Base-by-base conservation (phyloP, 2,329 filamentous ascomycete genomes). In the Epicoccum sorghinum region DNA sequence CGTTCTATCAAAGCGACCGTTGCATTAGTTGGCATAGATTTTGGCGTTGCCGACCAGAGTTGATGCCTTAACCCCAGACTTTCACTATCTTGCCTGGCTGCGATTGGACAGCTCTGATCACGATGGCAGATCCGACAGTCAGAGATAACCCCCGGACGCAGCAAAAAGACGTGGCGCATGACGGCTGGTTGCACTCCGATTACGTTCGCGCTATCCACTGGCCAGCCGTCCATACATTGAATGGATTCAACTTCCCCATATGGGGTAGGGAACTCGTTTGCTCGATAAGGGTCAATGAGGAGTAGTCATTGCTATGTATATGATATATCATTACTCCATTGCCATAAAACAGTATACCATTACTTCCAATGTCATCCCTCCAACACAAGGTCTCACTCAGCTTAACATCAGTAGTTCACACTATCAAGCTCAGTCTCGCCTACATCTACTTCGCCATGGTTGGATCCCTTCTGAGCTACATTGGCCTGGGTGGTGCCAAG, bases 181-280 rank as follows among this genome's bases (percentile, higher is more conserved):
- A 61, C 51, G 51, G 45, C 54, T 55, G 52, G 40, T 52, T 52
- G 57, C 55, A 56, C 52, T 33, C 52, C 42, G 64, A 68, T 68
- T 68, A 68, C 66, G 66, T 67, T 60, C 53, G 37, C 33, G 42
- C 61, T 47, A 59, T 36, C 54, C 55, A 67, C 61, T 67, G 64
- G 63, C 52, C 47, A 61, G 61, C 52, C 38, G 44, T 56, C 33
- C 38, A 38, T 33, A 57, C 46, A 58, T 38, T 49, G 48, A 55
- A 66, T 66, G 66, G 66, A 68, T 66, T 62, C 55, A 55, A 62
- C 66, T 61, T 60, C 66, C 66, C 63, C 62, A 66, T 67, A 59
- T 58, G 61, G 66, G 52, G 55, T 60, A 61, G 60, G 58, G 50
- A 56, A 43, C 49, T 33, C 36, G 48, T 60, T 65, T 57, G 62